Evolutionary conservation across 1,139 yeast genomes (phyloP).

Genomic region (Yamadazyma epiphylla): DNA sequence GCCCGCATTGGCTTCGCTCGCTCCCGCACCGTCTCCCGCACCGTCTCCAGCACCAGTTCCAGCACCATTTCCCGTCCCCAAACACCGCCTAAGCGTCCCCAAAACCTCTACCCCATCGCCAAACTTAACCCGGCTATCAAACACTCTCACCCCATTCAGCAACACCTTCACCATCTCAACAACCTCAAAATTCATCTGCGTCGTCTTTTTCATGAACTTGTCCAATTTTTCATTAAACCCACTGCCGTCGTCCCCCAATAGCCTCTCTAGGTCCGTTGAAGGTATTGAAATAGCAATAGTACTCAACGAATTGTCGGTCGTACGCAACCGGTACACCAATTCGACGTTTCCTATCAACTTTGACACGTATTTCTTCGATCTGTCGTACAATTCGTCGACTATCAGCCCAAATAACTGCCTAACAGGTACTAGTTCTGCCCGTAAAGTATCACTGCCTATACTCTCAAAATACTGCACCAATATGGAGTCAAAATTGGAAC

Average conservation of each 20-base stretch:
- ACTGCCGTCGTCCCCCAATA: background rate
- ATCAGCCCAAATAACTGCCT: too few species aligned
- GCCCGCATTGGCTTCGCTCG: too few species aligned
- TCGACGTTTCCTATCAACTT: conserved; percentile 4
- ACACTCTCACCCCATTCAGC: conserved; percentile 14
- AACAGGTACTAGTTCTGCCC: too few species aligned
- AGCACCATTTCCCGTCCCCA: too few species aligned
- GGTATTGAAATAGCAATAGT: conserved; percentile 4
- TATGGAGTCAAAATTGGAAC: too few species aligned
- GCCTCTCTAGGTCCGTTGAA: background rate
- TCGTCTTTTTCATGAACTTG: conserved; percentile 15
- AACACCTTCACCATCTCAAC: conserved; percentile 18
- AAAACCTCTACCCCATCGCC: conserved; percentile 4
- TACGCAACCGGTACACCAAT: conserved; percentile 2
- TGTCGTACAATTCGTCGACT: too few species aligned
- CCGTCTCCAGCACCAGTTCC: too few species aligned
- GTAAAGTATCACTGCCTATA: too few species aligned
- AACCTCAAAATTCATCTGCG: conserved; percentile 19
- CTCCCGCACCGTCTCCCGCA: too few species aligned
- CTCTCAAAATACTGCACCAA: too few species aligned
- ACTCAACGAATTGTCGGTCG: conserved; percentile 1
- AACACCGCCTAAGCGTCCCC: too few species aligned
- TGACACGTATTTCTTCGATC: background rate
- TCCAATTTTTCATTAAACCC: conserved; percentile 4
- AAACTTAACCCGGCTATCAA: conserved; percentile 11